Evolutionary conservation across 208 protist species (phyloP).

Genomic region (Trypanosoma scelopori): DNA sequence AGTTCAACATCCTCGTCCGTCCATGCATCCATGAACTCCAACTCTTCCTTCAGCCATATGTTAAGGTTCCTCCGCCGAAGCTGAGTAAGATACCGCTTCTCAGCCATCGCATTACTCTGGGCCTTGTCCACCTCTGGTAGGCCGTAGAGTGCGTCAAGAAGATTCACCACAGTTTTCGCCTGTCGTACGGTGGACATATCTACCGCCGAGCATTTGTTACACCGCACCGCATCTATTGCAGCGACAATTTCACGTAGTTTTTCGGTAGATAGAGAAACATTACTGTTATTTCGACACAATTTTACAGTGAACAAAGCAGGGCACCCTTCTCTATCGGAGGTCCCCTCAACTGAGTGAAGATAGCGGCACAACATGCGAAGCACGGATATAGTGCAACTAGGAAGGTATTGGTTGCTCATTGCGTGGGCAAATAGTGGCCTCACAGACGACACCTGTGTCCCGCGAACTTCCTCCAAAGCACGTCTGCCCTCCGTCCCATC

Average conservation of each 20-base stretch:
- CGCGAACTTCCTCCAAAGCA: slow-evolving; percentile 56
- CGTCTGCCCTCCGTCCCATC: slow-evolving; percentile 53
- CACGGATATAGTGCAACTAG: slow-evolving; percentile 52
- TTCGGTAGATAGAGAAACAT: slow-evolving; percentile 64
- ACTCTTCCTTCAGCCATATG: slow-evolving; percentile 67
- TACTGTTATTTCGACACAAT: slow-evolving; percentile 38
- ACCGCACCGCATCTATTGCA: slow-evolving; percentile 31
- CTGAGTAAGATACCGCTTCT: slow-evolving; percentile 71
- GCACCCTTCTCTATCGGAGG: slow-evolving; percentile 10
- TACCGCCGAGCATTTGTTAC: slow-evolving; percentile 29
- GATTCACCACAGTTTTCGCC: slow-evolving; percentile 49
- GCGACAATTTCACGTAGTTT: slow-evolving; percentile 48
- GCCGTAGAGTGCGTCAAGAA: slow-evolving; percentile 81
- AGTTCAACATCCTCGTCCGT: slow-evolving; percentile 12
- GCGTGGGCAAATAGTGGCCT: slow-evolving; percentile 63
- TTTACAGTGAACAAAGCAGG: slow-evolving; percentile 27
- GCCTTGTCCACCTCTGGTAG: slow-evolving; percentile 71
- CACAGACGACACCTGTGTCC: slow-evolving; percentile 34
- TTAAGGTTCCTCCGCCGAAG: slow-evolving; percentile 75
- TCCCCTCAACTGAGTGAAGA: slow-evolving; percentile 10
- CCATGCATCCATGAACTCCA: slow-evolving; percentile 39
- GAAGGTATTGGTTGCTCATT: slow-evolving; percentile 43
- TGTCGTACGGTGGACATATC: slow-evolving; percentile 60
- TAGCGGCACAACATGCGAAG: slow-evolving; percentile 34
- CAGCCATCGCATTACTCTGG: slow-evolving; percentile 60